Evolutionary conservation across 495 filamentous ascomycete genomes (phyloP).

Genomic region (Penicillium paxilli): DNA sequence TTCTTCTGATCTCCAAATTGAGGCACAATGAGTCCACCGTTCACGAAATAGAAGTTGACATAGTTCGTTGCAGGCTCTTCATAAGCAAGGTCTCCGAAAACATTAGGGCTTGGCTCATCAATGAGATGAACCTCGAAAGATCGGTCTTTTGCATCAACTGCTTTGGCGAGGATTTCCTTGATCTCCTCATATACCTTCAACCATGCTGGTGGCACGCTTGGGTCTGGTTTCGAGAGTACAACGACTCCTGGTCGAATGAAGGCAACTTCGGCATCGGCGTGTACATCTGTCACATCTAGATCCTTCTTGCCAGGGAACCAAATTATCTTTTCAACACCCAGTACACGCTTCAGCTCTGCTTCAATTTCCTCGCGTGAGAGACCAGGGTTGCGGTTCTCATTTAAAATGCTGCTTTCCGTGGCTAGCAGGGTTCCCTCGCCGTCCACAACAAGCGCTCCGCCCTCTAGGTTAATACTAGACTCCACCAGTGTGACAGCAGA

Average conservation of each 20-base stretch:
- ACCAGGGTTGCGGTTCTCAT: slow-evolving; percentile 25
- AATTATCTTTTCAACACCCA: slow-evolving; percentile 29
- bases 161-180: slow-evolving; percentile 11
- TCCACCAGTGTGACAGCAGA: slow-evolving; percentile 16
- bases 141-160: slow-evolving; percentile 26
- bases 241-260: slow-evolving; percentile 27
- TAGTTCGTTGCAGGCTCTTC: slow-evolving; percentile 25
- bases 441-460: slow-evolving; percentile 25
- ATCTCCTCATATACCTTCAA: slow-evolving; percentile 23
- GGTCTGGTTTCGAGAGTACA: slow-evolving; percentile 19
- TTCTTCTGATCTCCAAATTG: slow-evolving; percentile 22
- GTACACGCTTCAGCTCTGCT: slow-evolving; percentile 19
- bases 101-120: slow-evolving; percentile 19
- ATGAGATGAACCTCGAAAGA: slow-evolving; percentile 22
- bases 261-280: slow-evolving; percentile 27
- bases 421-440: slow-evolving; percentile 30
- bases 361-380: slow-evolving; percentile 21
- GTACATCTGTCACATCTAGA: slow-evolving; percentile 27
- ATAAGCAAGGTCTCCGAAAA: slow-evolving; percentile 12
- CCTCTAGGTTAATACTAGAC: slow-evolving; percentile 21
- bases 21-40: slow-evolving; percentile 27
- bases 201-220: slow-evolving; percentile 14
- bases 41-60: slow-evolving; percentile 31
- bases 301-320: slow-evolving; percentile 27
- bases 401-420: slow-evolving; percentile 29